A percentile compares a stretch with the other conserved stretches of the same genome.
These are phyloP conservation scores for Scutellaria barbata DNA, from an alignment of 257 asterid species.

Conservation along the genomic window DNA sequence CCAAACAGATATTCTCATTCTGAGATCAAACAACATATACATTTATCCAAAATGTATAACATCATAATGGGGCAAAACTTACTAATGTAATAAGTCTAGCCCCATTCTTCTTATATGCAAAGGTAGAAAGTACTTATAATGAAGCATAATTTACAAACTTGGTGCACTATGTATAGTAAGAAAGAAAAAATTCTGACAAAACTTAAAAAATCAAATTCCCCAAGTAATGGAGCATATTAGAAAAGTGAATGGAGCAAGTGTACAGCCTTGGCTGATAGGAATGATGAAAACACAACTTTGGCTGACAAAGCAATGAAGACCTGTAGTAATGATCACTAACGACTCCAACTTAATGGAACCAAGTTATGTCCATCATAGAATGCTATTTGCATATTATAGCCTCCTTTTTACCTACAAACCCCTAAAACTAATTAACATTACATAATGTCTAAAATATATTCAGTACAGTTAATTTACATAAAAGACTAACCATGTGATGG, in stretches of 20 bases:
- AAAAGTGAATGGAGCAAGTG: neutral
- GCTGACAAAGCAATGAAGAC: neutral
- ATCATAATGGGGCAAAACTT: slow-evolving; percentile 40
- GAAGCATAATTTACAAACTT: neutral
- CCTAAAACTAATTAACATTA: slow-evolving; percentile 17
- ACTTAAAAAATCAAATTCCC: neutral
- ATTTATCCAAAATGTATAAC: too few relatives aligned
- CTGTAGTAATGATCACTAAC: neutral
- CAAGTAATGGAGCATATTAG: neutral
- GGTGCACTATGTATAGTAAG: neutral
- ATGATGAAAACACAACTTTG: neutral
- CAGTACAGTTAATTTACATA: neutral
- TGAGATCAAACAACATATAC: too few relatives aligned
- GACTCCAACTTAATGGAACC: neutral
- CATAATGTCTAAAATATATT: neutral
- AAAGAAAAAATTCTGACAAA: neutral
- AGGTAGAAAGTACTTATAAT: neutral
- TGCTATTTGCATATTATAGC: neutral
- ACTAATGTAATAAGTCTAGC: neutral
- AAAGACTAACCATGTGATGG: neutral
- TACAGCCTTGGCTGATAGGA: neutral
- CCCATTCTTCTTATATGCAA: neutral
- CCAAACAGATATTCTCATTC: neutral
- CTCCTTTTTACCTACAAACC: neutral
- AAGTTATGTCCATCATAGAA: slow-evolving; percentile 1